These are phyloP conservation scores for Oryza australiensis DNA, from an alignment of 176 grass and related monocot species.

Conservation along the genomic window DNA sequence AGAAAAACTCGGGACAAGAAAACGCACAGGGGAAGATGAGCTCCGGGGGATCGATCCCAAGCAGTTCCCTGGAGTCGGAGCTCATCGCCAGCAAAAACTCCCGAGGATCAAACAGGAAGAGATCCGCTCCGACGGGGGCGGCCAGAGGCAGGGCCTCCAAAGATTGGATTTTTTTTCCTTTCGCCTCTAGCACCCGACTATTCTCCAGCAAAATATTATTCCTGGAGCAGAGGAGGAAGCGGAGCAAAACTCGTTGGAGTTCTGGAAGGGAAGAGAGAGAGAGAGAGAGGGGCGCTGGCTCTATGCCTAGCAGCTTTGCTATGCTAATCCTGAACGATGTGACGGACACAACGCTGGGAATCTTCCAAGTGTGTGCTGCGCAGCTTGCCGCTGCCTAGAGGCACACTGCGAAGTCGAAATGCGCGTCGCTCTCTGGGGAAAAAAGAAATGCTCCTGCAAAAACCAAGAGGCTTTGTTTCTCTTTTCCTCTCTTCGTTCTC, in stretches of 20 bases:
- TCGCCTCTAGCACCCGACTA: background rate
- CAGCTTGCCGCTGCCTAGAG: background rate
- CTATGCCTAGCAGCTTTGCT: background rate
- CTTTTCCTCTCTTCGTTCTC: background rate
- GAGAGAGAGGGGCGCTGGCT: background rate
- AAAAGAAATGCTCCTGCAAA: background rate
- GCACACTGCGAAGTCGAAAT: background rate
- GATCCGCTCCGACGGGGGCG: background rate
- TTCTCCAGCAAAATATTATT: background rate
- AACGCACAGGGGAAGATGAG: constrained; percentile 71
- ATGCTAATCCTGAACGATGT: background rate
- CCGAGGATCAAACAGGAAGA: too few species aligned
- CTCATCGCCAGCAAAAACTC: constrained; percentile 36
- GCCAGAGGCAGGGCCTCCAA: constrained; percentile 7
- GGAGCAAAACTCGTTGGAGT: constrained; percentile 23
- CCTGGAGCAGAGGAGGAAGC: constrained; percentile 39
- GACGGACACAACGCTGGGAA: background rate
- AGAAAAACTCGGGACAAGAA: background rate
- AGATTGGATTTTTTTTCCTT: background rate
- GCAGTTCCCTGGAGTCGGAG: constrained; percentile 52
- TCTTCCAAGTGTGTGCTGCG: background rate
- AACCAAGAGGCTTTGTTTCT: background rate
- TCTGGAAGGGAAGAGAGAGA: constrained; percentile 2
- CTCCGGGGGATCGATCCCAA: constrained; percentile 70
- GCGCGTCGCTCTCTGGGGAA: background rate